phyloP scores from a whole-genome alignment of 257 asterid species.

The Solanum paucissectum region DNA sequence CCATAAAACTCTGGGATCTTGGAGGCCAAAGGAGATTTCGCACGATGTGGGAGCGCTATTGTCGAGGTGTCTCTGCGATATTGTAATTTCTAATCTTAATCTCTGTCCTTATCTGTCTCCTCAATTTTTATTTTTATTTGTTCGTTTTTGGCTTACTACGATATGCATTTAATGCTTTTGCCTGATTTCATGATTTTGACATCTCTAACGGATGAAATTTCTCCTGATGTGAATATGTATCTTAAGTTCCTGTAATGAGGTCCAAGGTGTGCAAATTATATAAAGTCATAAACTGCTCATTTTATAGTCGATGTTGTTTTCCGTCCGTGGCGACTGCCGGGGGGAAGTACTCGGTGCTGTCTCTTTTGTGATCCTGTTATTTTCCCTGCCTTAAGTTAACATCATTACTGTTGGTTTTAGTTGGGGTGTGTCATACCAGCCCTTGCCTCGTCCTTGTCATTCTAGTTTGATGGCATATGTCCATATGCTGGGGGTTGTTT shows the following conservation, averaged over 20 bases:
- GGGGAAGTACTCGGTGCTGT: background rate
- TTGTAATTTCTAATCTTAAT: slow-evolving; percentile 32
- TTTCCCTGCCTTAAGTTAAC: background rate
- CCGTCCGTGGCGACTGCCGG: background rate
- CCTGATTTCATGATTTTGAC: background rate
- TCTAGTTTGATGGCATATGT: background rate
- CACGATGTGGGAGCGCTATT: slow-evolving; percentile 96
- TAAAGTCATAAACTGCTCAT: background rate
- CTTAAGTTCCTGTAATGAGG: background rate
- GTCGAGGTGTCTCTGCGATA: slow-evolving; percentile 93
- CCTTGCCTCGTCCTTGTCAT: background rate
- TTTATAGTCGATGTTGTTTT: background rate
- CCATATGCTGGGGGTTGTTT: background rate
- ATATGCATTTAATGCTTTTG: background rate
- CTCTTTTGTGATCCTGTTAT: background rate
- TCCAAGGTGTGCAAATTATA: background rate
- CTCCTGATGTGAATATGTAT: background rate
- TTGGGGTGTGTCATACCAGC: background rate
- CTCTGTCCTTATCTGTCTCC: background rate
- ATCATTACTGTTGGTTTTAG: background rate
- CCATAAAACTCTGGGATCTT: slow-evolving; percentile 93
- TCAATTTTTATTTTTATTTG: background rate
- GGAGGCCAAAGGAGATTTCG: slow-evolving; percentile 95
- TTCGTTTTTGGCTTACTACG: background rate
- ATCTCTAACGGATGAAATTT: background rate